Evolutionary conservation across 768 basidiomycete species (phyloP), one percentile per base, ranked within the genome.

Genomic region (Leccinum longicurvipes): DNA sequence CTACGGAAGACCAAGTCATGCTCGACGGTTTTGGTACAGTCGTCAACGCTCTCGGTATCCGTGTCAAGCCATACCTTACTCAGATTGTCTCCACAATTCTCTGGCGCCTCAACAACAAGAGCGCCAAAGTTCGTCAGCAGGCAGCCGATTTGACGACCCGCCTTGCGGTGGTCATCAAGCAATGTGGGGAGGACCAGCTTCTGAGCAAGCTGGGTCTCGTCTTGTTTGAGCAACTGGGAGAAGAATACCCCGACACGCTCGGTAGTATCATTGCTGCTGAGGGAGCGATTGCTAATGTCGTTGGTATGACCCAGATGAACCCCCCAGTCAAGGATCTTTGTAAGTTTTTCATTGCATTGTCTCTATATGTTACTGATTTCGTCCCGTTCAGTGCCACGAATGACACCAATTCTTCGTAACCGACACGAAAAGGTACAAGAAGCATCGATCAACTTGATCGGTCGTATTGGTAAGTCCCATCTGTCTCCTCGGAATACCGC

Each of bases 261-360:
- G 97, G 97, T 70, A 98, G 96, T 77, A 96, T 99, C 73, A 99
- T 98, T 72, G 95, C 96, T 47, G 97, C 97, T 44, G 93, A 94
- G 67, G 96, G 93, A 60, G 97, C 97, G 47, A 98, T 99, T 66
- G 97, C 97, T 61, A 98, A 98, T 65, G 97, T 98, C 49, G 97
- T 99, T 60, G 97, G 97, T 74, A 99, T 98, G 97, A 97, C 97
- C 10, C 93, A 98, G 72, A 99, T 99, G 97, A 98, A 97, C 71
- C 97, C 97, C 14, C 97, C 97, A 0, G 95, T 99, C 25, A 99
- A 99, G 73, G 97, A 99, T 81, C 85, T 99, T 55, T 71, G 95
- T 97, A 73, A 83, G 95, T 87, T 11, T 51, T 56, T 41, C 9
- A 0, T 23, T 56, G 21, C 39, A 24, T 41, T 31, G 19, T 23